phyloP scores from a whole-genome alignment of 2,329 filamentous ascomycete species.

The Fusarium newnesense region DNA sequence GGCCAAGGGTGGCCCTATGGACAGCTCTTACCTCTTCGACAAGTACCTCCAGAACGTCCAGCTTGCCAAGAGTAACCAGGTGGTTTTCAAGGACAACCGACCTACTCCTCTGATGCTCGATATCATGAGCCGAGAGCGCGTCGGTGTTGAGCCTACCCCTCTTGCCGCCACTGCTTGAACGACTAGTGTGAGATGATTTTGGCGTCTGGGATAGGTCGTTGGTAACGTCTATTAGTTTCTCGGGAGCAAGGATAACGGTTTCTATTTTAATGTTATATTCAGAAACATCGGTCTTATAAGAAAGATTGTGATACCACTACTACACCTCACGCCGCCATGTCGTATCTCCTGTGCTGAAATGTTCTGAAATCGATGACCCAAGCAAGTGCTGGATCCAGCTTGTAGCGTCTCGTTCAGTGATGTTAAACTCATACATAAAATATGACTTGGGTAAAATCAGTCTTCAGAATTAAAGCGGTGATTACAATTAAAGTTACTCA shows the following conservation, averaged over 20 bases:
- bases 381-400: neutral
- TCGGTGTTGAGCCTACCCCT: slow-evolving; percentile 79
- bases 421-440: neutral
- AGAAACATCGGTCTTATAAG: neutral
- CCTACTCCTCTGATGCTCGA: slow-evolving; percentile 90
- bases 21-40: slow-evolving; percentile 96
- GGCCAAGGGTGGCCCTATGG: slow-evolving; percentile 95
- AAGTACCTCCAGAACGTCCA: slow-evolving; percentile 92
- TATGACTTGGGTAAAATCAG: neutral
- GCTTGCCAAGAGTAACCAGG: slow-evolving; percentile 87
- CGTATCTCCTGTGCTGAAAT: neutral
- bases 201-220: slow-evolving; percentile 31
- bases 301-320: neutral
- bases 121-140: slow-evolving; percentile 91
- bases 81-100: slow-evolving; percentile 84
- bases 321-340: neutral
- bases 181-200: slow-evolving; percentile 23
- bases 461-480: neutral
- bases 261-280: slow-evolving; percentile 1
- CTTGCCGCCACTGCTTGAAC: slow-evolving; percentile 61
- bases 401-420: neutral
- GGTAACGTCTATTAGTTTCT: slow-evolving; percentile 21
- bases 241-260: slow-evolving; percentile 20
- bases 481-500: slow-evolving; percentile 5
- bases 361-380: neutral